Percentiles rank a stretch among this genome's conserved stretches.
phyloP scores from a whole-genome alignment of 345 rosid species.

The Arabidopsis thaliana region DNA sequence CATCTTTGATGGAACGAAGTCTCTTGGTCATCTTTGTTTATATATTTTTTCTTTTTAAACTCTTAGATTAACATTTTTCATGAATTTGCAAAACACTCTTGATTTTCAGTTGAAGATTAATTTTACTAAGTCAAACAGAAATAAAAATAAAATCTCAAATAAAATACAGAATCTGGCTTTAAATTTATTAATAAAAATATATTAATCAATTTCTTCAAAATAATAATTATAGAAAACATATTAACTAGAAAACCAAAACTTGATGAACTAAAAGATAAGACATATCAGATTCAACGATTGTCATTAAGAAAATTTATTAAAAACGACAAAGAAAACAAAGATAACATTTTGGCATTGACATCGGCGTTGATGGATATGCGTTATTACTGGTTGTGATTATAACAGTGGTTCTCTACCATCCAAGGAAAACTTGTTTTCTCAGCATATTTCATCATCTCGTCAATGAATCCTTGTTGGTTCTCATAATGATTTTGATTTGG shows the following conservation, averaged over 20 bases:
- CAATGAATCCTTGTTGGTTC: background rate
- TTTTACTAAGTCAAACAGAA: too few species aligned
- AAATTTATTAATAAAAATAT: too few species aligned
- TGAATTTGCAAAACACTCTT: too few species aligned
- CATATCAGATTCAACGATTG: background rate
- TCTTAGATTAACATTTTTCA: too few species aligned
- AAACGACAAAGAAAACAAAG: background rate
- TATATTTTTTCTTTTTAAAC: too few species aligned
- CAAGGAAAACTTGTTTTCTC: conserved; percentile 37
- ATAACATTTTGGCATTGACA: background rate
- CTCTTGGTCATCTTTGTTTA: too few species aligned
- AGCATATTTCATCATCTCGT: conserved; percentile 6
- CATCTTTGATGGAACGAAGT: too few species aligned
- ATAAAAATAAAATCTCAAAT: too few species aligned
- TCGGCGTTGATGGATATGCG: background rate
- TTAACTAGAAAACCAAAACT: background rate
- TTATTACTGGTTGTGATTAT: background rate
- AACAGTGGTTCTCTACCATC: background rate
- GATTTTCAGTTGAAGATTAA: too few species aligned
- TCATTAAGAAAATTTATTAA: background rate
- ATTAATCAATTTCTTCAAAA: too few species aligned
- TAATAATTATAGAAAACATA: too few species aligned
- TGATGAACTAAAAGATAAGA: background rate
- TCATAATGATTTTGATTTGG: background rate
- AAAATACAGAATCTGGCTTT: too few species aligned